Evolutionary conservation across 106 monocot species (phyloP).

Genomic region (Phalaenopsis equestris): DNA sequence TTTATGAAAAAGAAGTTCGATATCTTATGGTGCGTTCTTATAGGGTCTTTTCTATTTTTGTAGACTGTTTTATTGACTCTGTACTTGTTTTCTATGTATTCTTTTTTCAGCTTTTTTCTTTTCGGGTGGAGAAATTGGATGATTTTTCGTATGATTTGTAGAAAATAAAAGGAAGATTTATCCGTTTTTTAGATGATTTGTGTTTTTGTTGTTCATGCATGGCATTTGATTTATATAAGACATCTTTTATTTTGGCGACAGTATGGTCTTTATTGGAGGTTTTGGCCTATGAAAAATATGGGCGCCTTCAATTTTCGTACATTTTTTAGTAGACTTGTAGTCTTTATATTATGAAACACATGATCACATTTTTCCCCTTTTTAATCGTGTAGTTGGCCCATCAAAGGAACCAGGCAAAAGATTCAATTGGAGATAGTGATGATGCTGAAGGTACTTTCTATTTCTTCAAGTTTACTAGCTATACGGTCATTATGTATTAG

Average conservation of each 20-base stretch:
- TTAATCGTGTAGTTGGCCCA: conserved; percentile 41
- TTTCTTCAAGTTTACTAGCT: background rate
- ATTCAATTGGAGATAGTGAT: conserved; percentile 66
- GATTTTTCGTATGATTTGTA: background rate
- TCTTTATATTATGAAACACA: background rate
- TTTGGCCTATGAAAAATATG: background rate
- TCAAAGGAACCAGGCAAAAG: conserved; percentile 68
- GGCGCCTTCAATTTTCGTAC: background rate
- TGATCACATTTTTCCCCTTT: background rate
- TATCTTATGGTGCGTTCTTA: conserved; percentile 34
- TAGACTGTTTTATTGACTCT: background rate
- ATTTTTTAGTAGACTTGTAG: background rate
- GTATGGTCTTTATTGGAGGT: background rate
- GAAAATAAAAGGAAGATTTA: background rate
- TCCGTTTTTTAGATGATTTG: background rate
- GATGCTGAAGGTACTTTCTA: conserved; percentile 69
- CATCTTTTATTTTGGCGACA: background rate
- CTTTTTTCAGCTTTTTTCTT: background rate
- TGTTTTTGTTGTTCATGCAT: background rate
- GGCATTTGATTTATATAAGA: background rate
- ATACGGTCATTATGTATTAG: background rate
- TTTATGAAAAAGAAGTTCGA: conserved; percentile 69
- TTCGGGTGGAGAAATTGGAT: background rate
- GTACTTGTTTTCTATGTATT: background rate
- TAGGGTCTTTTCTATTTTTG: background rate